Base-by-base conservation (phyloP, 108 stramenopile species). In the Aurantiochytrium sp. region DNA sequence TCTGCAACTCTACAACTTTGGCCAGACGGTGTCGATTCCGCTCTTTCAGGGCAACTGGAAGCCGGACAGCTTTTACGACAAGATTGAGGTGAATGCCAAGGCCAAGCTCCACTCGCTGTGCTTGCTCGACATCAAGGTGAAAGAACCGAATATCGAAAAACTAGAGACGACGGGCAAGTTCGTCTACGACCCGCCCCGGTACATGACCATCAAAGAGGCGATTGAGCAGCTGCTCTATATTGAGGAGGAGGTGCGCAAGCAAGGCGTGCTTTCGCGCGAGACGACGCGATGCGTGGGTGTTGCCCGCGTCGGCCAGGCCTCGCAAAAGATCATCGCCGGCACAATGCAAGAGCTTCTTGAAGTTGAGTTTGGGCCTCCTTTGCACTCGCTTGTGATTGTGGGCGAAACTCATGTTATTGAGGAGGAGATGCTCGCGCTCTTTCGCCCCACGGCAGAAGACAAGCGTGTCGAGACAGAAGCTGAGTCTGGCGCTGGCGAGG, bases 51-150 rank as follows among this genome's bases (percentile, higher is more conserved):
- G 58, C 25, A 96, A 95, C 69, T 99, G 99, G 99, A 93, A 95
- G 60, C 99, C 99, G 3, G 96, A 95, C 44, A 95, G 94, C 28
- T 99, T 98, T 89, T 97, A 97, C 92, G 96, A 96, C 55, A 99
- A 98, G 90, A 97, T 98, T 64, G 91, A 93, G 89, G 97, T 96
- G 94, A 99, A 99, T 91, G 92, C 95, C 18, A 71, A 93, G 87
- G 98, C 97, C 44, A 98, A 97, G n/a, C 98, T 99, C 97, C 99
- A 99, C 92, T 99, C 99, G 21, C 94, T 99, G 44, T 98, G 98
- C 90, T 90, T 99, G 43, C 93, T 99, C 0, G 97, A 98, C 90
- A 98, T 97, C 59, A 97, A 98, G 92, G 96, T 97, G 87, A 98
- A 98, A 91, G 99, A 99, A 92, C 99, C 99, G 53, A 98, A 99